Percentiles rank a stretch among this genome's conserved stretches.
phyloP scores from a whole-genome alignment of 2,329 filamentous ascomycete genomes.

The Phaeosphaeriaceae sp. region DNA sequence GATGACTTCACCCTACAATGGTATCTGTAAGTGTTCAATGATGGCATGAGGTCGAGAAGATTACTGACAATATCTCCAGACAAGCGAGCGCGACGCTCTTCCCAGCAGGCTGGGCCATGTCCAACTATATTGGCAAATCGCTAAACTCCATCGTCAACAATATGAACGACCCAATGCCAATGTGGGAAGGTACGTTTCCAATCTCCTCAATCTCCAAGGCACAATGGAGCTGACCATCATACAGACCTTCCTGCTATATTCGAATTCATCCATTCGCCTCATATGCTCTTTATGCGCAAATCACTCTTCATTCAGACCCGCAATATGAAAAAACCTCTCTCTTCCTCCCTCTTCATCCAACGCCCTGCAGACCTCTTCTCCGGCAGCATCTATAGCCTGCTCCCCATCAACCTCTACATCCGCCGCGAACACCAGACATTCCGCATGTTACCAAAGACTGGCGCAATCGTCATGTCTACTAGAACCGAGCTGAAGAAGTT shows the following conservation, averaged over 20 bases:
- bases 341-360: constrained; percentile 55
- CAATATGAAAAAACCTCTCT: constrained; percentile 43
- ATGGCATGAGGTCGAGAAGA: not conserved
- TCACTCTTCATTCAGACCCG: constrained; percentile 60
- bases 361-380: constrained; percentile 47
- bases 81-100: constrained; percentile 61
- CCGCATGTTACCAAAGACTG: constrained; percentile 52
- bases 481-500: constrained; percentile 53
- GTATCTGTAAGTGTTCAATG: constrained; percentile 49
- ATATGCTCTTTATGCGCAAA: constrained; percentile 56
- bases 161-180: constrained; percentile 55
- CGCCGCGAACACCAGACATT: constrained; percentile 61
- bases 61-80: constrained; percentile 30
- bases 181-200: constrained; percentile 57
- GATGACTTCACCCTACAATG: constrained; percentile 55
- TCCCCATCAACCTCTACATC: constrained; percentile 52
- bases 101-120: constrained; percentile 60
- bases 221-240: constrained; percentile 29
- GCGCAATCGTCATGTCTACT: constrained; percentile 58
- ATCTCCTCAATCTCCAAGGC: constrained; percentile 53
- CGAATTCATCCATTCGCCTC: constrained; percentile 36
- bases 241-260: constrained; percentile 26
- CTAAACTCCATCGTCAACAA: constrained; percentile 55
- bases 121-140: constrained; percentile 57
- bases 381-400: constrained; percentile 31